These are phyloP conservation scores for Coccomyxa sp. DNA, from an alignment of 139 green algal genomes.

Conservation along the genomic window DNA sequence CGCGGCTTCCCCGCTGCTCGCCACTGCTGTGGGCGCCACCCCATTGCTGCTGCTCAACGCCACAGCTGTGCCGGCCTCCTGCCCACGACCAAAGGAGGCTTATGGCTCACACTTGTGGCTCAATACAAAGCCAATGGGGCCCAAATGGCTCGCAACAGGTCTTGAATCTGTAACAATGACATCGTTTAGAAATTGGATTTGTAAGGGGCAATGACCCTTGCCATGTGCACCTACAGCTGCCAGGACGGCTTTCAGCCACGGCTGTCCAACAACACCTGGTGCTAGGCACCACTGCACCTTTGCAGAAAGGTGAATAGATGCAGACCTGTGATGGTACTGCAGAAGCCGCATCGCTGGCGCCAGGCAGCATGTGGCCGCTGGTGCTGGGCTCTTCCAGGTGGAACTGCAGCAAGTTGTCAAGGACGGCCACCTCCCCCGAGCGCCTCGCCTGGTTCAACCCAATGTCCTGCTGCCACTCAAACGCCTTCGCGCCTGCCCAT, in stretches of 20 bases:
- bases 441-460: constrained; percentile 7
- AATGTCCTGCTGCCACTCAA: constrained; percentile 13
- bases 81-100: no score
- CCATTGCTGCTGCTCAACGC: background rate
- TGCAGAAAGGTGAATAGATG: background rate
- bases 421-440: background rate
- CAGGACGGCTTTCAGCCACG: background rate
- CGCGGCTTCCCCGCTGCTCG: background rate
- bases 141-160: no score
- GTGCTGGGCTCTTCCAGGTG: background rate
- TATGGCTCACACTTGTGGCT: background rate
- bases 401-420: background rate
- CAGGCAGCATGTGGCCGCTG: background rate
- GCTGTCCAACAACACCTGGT: background rate
- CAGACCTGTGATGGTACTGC: background rate
- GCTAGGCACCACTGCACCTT: background rate
- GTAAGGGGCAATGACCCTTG: background rate
- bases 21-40: background rate
- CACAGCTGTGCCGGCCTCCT: background rate
- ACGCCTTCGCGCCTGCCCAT: background rate
- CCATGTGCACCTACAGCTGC: background rate
- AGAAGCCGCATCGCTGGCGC: background rate
- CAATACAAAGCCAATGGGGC: background rate
- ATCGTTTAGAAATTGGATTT: no score
- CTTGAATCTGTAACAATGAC: no score